These are phyloP conservation scores for Tremella yokohamensis DNA, from an alignment of 768 basidiomycete genomes.

Conservation along the genomic window DNA sequence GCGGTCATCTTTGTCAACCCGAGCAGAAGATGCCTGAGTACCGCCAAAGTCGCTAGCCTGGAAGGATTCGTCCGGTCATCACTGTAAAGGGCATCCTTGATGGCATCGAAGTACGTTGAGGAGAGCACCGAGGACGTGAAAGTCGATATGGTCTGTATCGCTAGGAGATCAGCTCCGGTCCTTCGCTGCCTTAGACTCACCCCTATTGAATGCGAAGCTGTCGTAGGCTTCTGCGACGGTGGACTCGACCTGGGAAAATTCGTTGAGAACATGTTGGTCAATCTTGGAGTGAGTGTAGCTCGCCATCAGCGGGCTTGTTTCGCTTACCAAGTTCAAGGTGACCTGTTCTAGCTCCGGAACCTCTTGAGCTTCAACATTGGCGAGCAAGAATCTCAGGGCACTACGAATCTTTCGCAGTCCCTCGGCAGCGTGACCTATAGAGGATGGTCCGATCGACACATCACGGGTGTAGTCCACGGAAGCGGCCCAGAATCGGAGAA, in stretches of 20 bases:
- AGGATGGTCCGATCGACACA: slow-evolving; percentile 74
- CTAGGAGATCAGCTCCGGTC: slow-evolving; percentile 52
- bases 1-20: slow-evolving; percentile 70
- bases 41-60: slow-evolving; percentile 63
- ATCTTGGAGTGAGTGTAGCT: slow-evolving; percentile 55
- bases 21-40: slow-evolving; percentile 58
- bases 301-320: background rate
- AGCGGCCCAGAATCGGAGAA: slow-evolving; percentile 85
- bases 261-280: slow-evolving; percentile 82
- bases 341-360: background rate
- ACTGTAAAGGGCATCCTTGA: slow-evolving; percentile 84
- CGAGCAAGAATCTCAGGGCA: slow-evolving; percentile 78
- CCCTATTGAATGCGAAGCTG: slow-evolving; percentile 75
- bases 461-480: slow-evolving; percentile 86
- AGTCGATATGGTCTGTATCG: slow-evolving; percentile 65
- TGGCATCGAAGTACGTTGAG: slow-evolving; percentile 85
- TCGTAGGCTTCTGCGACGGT: slow-evolving; percentile 66
- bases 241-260: slow-evolving; percentile 69
- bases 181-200: slow-evolving; percentile 52
- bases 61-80: slow-evolving; percentile 57
- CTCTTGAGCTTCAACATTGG: slow-evolving; percentile 54
- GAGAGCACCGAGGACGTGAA: slow-evolving; percentile 83
- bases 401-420: slow-evolving; percentile 79
- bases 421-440: slow-evolving; percentile 71
- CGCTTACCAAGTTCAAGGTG: slow-evolving; percentile 9